Base-by-base conservation (phyloP, 805 yeast genomes). In the Ogataea ganodermae region DNA sequence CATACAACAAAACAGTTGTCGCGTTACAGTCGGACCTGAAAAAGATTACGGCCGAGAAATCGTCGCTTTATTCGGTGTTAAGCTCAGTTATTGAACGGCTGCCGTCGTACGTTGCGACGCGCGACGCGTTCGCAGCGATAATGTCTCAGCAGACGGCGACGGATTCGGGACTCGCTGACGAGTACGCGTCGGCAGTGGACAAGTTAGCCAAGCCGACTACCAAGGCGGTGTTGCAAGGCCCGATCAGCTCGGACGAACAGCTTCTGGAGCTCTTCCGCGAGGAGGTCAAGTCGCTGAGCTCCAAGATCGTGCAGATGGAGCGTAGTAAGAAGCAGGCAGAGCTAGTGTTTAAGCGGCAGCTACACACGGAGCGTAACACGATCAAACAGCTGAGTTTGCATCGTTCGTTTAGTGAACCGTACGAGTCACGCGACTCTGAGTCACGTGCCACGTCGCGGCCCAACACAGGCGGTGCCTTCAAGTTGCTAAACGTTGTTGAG, bases 381-480 rank as follows among this genome's bases (percentile, higher is more conserved):
- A 49, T 61, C 33, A 60, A 46, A 32, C 53, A 46, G 31, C 36
- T 59, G 35, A 49, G 52, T 18, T 21, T 45, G 17, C 53, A 49
- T 36, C 46, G 59, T 35, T 42, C 58, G 4, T 35, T 46, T 16
- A 45, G 49, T 33, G 57, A 55, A 17, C 49, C 46, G 7, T 20
- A 3, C 20, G 24, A 21, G 32, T 21, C 32, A 23, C 32, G 44
- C 10, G 30, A 48, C 50, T 49, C 49, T n/a, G n/a, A n/a, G 49
- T 52, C 67, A 51, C 8, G 62, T 8, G 79, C 70, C 51, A 70
- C 68, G 52, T 86, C 75, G 62, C 82, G 68, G 72, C 80, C 80
- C 66, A 83, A 95, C 1, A 89, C 86, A 60, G 88, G 89, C 35
- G 94, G 92, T 2, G 95, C 96, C 10, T 86, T 91, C 70, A 51